Conservation (phyloP, 495 filamentous ascomycete genomes). For the Neurospora sp. region DNA sequence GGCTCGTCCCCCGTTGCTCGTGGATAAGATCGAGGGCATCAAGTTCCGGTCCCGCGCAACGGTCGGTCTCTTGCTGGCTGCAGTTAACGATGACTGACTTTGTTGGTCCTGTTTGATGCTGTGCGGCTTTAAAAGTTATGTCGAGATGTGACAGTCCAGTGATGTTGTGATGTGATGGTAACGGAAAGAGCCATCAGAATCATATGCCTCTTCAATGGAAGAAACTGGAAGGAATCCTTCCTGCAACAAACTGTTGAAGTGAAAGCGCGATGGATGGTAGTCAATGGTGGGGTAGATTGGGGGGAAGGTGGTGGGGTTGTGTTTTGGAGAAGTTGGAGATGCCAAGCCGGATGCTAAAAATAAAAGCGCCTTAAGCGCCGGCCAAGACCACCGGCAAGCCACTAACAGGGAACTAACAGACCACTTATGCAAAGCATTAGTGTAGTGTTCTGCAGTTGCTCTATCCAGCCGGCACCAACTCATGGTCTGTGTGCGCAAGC, state of each 20-base stretch:
- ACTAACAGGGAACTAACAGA: not conserved
- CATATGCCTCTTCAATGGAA: not conserved
- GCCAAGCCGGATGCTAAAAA: not conserved
- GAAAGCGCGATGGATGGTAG: not conserved
- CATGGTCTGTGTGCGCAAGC: not conserved
- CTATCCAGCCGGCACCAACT: not conserved
- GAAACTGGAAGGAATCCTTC: not conserved
- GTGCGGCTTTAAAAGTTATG: not conserved
- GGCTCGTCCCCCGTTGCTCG: not conserved
- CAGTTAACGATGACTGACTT: not conserved
- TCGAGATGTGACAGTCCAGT: too few species aligned
- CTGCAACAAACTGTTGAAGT: not conserved
- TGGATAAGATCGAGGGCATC: not conserved
- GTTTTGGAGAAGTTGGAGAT: not conserved
- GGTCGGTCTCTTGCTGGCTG: not conserved
- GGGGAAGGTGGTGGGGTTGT: not conserved
- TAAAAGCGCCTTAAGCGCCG: not conserved
- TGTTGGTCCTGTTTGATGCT: not conserved
- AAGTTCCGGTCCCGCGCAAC: not conserved
- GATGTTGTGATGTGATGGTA: not conserved
- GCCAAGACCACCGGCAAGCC: not conserved
- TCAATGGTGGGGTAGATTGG: not conserved
- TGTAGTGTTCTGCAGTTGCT: not conserved
- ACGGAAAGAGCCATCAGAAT: not conserved
- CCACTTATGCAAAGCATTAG: not conserved